These are phyloP conservation scores for Puccinia hordei DNA, from an alignment of 1,284 basidiomycete species.

Conservation along the genomic window DNA sequence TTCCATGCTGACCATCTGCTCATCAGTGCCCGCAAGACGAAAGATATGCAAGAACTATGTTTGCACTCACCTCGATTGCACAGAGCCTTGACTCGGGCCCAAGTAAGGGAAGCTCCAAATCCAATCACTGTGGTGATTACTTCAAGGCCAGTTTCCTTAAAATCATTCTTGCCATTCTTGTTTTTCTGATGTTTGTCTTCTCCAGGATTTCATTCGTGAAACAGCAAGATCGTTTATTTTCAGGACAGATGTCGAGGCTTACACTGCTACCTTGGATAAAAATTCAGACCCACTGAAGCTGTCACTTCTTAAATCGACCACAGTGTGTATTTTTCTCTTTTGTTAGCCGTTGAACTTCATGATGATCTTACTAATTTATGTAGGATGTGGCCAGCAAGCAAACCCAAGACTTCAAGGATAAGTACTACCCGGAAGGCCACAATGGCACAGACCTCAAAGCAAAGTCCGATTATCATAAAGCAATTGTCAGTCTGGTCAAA, in stretches of 20 bases:
- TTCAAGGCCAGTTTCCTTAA: background rate
- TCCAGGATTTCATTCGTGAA: slow-evolving; percentile 6
- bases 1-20: too few species aligned
- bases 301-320: background rate
- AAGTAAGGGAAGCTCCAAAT: too few species aligned
- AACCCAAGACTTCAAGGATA: background rate
- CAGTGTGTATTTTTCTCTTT: background rate
- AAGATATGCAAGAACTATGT: too few species aligned
- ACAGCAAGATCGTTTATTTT: background rate
- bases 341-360: background rate
- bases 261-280: background rate
- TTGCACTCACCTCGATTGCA: too few species aligned
- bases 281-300: background rate
- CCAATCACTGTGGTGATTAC: background rate
- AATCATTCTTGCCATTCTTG: background rate
- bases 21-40: too few species aligned
- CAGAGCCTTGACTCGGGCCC: too few species aligned
- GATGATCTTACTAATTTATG: background rate
- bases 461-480: background rate
- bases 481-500: background rate
- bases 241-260: background rate
- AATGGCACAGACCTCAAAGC: background rate
- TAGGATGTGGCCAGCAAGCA: background rate
- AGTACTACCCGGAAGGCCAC: background rate
- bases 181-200: background rate